Evolutionary conservation across 2,329 filamentous ascomycete species (phyloP), one percentile per base, ranked within the genome.

Genomic region (Intubia oerlemansii): DNA sequence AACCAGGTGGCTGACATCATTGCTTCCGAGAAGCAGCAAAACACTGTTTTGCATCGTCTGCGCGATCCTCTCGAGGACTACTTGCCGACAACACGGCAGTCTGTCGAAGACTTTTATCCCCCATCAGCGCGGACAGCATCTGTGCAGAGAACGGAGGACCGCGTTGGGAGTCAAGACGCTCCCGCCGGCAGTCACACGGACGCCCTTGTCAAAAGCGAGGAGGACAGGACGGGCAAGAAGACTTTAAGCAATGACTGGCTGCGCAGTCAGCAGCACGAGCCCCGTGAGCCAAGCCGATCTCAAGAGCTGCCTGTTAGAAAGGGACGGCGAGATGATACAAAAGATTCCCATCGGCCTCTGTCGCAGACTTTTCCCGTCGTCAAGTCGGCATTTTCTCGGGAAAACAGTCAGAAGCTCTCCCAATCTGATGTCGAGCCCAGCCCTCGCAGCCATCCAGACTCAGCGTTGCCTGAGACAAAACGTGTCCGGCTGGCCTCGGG

Each of bases 51-150:
- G 52, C 1, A 88, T 84, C 46, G 54, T 77, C 6, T 54, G 19
- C 49, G 52, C 3, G 42, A 51, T 2, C 53, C 63, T 1, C 55
- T 62, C 10, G 69, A 66, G 38, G 51, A 59, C 5, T 50, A 51
- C 4, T 55, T 93, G n/a, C 74, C 72, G 39, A 91, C 85, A 1
- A 65, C 69, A 2, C 49, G 91, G 22, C 67, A 91, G 42, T 84
- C 85, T 29, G 72, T 95, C 1, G 75, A 84, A 44, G 85, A 95
- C 44, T 56, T 98, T 11, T 92, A 77, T 44, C 75, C 78, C 0
- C 59, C 14, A 12, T 10, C 18, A 0, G 30, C 20, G 10, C 30
- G 31, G 5, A 5, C 29, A 4, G n/a, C n/a, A n/a, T n/a, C n/a
- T n/a, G n/a, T n/a, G n/a, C n/a, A n/a, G n/a, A n/a, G n/a, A n/a